A percentile compares a stretch with the other conserved stretches of the same genome.
These are phyloP conservation scores for Tolypocladium ovalisporum DNA, from an alignment of 2,329 filamentous ascomycete genomes.

Conservation along the genomic window DNA sequence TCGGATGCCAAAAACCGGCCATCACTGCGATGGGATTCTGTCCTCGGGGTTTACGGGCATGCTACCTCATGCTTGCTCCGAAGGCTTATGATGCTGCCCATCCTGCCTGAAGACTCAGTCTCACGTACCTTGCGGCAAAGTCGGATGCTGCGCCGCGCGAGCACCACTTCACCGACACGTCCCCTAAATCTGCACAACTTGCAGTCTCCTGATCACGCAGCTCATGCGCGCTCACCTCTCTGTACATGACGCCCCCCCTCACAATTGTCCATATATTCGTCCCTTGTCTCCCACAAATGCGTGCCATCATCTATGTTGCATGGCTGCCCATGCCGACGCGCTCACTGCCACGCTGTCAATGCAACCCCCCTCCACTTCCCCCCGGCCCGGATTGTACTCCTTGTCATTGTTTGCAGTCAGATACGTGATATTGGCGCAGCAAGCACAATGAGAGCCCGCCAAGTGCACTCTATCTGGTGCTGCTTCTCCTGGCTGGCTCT, in stretches of 20 bases:
- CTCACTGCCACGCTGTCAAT: neutral
- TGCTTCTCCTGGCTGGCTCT: neutral
- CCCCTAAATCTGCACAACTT: too few species aligned
- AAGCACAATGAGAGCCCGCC: neutral
- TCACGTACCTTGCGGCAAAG: too few species aligned
- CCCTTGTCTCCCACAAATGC: neutral
- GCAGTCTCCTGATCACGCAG: neutral
- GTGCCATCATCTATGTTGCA: neutral
- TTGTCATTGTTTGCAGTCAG: neutral
- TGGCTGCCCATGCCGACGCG: neutral
- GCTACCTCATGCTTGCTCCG: neutral
- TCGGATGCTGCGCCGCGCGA: too few species aligned
- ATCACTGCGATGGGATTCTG: too few species aligned
- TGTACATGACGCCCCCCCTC: neutral
- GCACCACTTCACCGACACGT: too few species aligned
- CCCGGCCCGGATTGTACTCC: neutral
- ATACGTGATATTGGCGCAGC: neutral
- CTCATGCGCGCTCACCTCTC: neutral
- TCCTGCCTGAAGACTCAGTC: too few species aligned
- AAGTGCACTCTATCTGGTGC: neutral
- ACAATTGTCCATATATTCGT: neutral
- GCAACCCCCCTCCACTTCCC: neutral
- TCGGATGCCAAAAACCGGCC: too few species aligned
- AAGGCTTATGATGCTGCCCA: too few species aligned
- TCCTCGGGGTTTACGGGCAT: neutral